Conservation (phyloP, 352 stramenopile species). For the Blastocystis hominis region DNA sequence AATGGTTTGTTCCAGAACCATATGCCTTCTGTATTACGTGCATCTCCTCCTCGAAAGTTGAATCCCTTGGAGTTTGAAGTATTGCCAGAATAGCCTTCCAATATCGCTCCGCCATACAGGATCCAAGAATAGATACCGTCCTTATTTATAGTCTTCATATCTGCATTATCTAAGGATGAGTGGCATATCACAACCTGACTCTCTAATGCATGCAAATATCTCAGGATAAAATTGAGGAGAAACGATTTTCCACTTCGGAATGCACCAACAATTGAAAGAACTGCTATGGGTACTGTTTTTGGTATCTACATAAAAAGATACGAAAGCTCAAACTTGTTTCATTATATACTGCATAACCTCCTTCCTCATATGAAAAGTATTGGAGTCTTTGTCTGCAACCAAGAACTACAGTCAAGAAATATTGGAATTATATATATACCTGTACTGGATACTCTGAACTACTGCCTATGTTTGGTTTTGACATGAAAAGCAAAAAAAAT, state of each 20-base stretch:
- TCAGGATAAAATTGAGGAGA: not conserved
- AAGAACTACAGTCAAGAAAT: no score
- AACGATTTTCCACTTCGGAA: not conserved
- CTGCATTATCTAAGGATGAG: not conserved
- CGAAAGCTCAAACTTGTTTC: no score
- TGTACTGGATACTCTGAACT: no score
- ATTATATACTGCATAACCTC: no score
- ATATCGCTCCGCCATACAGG: not conserved
- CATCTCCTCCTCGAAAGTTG: not conserved
- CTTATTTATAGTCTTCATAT: not conserved
- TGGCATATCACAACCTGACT: not conserved
- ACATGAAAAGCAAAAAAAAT: no score
- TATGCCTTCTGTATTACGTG: not conserved
- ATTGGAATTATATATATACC: no score
- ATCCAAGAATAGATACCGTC: not conserved
- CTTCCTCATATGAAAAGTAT: no score
- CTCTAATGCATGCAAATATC: not conserved
- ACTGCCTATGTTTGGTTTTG: no score
- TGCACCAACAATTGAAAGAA: not conserved
- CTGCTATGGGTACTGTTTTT: not conserved
- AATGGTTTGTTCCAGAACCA: not conserved
- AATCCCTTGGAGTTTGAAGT: not conserved
- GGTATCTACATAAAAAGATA: no score
- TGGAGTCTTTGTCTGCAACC: no score
- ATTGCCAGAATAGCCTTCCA: not conserved